Evolutionary conservation across 2,329 filamentous ascomycete species (phyloP).

Genomic region (Lecanicillium sp.): DNA sequence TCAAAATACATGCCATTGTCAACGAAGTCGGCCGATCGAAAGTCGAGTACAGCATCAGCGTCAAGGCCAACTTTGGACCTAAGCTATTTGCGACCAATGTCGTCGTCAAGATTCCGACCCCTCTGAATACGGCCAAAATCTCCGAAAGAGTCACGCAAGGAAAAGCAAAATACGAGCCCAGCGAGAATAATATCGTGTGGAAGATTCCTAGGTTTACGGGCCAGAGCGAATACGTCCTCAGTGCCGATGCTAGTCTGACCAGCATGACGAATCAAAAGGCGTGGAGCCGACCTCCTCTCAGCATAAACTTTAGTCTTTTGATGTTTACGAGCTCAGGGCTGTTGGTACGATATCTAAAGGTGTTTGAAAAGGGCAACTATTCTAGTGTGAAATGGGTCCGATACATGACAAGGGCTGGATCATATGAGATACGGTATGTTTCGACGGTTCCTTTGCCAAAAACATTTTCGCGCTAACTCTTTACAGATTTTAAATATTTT

Average conservation of each 20-base stretch:
- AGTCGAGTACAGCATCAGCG: constrained; percentile 96
- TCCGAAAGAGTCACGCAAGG: constrained; percentile 90
- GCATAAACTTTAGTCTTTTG: constrained; percentile 82
- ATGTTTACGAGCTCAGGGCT: constrained; percentile 98
- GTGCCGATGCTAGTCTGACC: constrained; percentile 84
- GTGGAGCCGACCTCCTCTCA: constrained; percentile 90
- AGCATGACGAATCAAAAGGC: constrained; percentile 98
- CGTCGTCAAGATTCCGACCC: constrained; percentile 86
- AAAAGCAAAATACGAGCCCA: constrained; percentile 96
- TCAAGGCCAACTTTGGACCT: constrained; percentile 91
- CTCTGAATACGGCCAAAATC: constrained; percentile 90
- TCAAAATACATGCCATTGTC: constrained; percentile 98
- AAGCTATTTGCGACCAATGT: constrained; percentile 98
- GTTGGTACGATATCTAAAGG: constrained; percentile 89
- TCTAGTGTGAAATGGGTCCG: constrained; percentile 98
- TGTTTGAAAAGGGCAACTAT: constrained; percentile 99
- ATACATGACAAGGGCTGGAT: constrained; percentile 97
- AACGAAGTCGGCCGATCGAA: constrained; percentile 96
- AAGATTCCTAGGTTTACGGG: constrained; percentile 98
- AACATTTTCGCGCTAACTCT: constrained; percentile 8
- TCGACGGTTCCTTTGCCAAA: neutral
- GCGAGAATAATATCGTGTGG: constrained; percentile 97
- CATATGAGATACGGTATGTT: constrained; percentile 83
- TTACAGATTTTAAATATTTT: constrained; percentile 29
- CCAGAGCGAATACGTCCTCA: constrained; percentile 93